Conservation (phyloP, 2,329 filamentous ascomycete genomes). For the Penicillium sp. region DNA sequence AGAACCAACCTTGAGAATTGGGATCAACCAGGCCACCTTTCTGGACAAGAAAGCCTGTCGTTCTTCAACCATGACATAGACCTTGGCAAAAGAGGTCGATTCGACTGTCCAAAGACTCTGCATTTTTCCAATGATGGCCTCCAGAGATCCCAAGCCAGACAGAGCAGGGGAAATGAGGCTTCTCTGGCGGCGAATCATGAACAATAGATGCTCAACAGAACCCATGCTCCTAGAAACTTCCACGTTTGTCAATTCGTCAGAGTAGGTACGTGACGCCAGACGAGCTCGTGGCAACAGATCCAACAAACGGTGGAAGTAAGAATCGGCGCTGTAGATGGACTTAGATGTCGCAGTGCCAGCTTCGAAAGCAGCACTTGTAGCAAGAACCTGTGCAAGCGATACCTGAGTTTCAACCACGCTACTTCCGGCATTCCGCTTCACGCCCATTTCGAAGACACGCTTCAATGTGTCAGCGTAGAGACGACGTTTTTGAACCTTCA, state of each 20-base stretch:
- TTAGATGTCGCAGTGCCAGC: slow-evolving; percentile 20
- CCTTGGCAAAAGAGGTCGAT: slow-evolving; percentile 25
- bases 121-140: slow-evolving; percentile 32
- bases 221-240: slow-evolving; percentile 78
- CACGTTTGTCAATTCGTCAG: slow-evolving; percentile 77
- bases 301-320: slow-evolving; percentile 76
- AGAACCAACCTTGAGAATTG: slow-evolving; percentile 63
- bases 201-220: slow-evolving; percentile 81
- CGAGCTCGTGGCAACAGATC: slow-evolving; percentile 70
- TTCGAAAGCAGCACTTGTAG: slow-evolving; percentile 50
- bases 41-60: slow-evolving; percentile 24
- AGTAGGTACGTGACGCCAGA: slow-evolving; percentile 68
- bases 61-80: slow-evolving; percentile 18
- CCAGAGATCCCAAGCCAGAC: slow-evolving; percentile 31
- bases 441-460: slow-evolving; percentile 81
- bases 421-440: slow-evolving; percentile 76
- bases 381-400: slow-evolving; percentile 68
- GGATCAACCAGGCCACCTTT: slow-evolving; percentile 61
- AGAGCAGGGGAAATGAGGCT: slow-evolving; percentile 34
- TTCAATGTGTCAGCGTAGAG: slow-evolving; percentile 87
- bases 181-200: slow-evolving; percentile 46
- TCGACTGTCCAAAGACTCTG: slow-evolving; percentile 34
- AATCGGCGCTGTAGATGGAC: slow-evolving; percentile 55
- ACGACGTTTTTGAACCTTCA: slow-evolving; percentile 87
- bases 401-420: slow-evolving; percentile 72